phyloP scores from a whole-genome alignment of 2,329 filamentous ascomycete species.

The Westerdykella ornata region DNA sequence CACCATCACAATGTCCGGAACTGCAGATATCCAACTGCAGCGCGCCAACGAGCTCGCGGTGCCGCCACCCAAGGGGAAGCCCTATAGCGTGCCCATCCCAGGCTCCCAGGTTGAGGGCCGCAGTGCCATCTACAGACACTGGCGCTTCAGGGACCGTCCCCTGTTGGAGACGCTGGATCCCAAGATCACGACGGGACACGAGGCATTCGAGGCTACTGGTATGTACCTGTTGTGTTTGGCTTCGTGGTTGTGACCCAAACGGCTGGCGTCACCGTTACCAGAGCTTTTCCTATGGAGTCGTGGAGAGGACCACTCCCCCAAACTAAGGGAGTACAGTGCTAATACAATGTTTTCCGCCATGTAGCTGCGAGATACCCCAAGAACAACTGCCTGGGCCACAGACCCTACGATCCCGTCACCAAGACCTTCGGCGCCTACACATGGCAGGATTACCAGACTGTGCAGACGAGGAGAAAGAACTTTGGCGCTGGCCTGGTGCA shows the following conservation, averaged over 20 bases:
- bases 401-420: conserved; percentile 68
- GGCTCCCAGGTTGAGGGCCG: conserved; percentile 67
- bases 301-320: not conserved
- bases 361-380: conserved; percentile 56
- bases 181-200: conserved; percentile 62
- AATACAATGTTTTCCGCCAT: not conserved
- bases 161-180: conserved; percentile 50
- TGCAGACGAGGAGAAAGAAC: conserved; percentile 72
- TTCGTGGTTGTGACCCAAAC: not conserved
- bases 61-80: conserved; percentile 64
- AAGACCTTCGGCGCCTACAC: conserved; percentile 70
- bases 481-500: conserved; percentile 81
- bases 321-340: too few species aligned
- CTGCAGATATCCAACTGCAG: conserved; percentile 23
- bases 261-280: not conserved
- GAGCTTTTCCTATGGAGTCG: too few species aligned
- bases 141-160: conserved; percentile 65
- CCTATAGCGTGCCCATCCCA: conserved; percentile 72
- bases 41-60: conserved; percentile 47
- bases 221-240: conserved; percentile 8
- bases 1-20: conserved; percentile 25
- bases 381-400: conserved; percentile 68
- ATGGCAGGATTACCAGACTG: conserved; percentile 76
- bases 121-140: conserved; percentile 75
- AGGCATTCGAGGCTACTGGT: conserved; percentile 66